A percentile compares a stretch with the other conserved stretches of the same genome.
Evolutionary conservation across 768 basidiomycete species (phyloP).

Genomic region (Calocera cornea): DNA sequence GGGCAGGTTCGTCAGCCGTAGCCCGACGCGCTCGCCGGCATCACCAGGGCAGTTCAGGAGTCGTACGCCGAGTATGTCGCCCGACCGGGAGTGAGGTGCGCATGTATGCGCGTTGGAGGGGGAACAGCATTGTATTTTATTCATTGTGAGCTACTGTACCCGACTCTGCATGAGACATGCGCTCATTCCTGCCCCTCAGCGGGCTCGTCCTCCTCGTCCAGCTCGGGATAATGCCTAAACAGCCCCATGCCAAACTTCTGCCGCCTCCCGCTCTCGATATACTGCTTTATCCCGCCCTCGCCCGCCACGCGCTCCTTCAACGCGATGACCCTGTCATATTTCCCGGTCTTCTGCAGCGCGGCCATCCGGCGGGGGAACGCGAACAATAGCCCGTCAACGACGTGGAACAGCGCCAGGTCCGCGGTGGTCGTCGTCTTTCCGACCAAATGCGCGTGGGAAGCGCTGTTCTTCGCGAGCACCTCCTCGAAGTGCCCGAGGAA

Average conservation of each 20-base stretch:
- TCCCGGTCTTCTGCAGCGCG: constrained; percentile 16
- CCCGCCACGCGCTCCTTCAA: constrained; percentile 25
- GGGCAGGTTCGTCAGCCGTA: not conserved
- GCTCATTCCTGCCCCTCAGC: not conserved
- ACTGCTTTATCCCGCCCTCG: constrained; percentile 25
- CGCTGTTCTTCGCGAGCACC: constrained; percentile 19
- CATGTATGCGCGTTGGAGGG: too few relatives aligned
- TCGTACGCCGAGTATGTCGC: not conserved
- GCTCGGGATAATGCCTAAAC: constrained; percentile 29
- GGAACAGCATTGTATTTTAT: not conserved
- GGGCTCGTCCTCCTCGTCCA: constrained; percentile 24
- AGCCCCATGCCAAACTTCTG: constrained; percentile 23
- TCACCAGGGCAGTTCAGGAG: constrained; percentile 2
- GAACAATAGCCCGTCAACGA: constrained; percentile 23
- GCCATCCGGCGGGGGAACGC: constrained; percentile 29
- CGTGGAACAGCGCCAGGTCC: constrained; percentile 33
- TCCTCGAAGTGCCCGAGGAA: constrained; percentile 30
- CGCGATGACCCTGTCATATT: constrained; percentile 23
- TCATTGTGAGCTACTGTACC: not conserved
- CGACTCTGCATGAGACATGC: too few relatives aligned
- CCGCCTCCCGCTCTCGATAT: constrained; percentile 26
- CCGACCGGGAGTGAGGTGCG: not conserved
- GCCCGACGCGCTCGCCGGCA: not conserved
- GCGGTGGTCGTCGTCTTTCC: constrained; percentile 27
- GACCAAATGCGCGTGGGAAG: constrained; percentile 18